Evolutionary conservation across 805 yeast genomes (phyloP).

Genomic region (Komagataella mondaviorum): DNA sequence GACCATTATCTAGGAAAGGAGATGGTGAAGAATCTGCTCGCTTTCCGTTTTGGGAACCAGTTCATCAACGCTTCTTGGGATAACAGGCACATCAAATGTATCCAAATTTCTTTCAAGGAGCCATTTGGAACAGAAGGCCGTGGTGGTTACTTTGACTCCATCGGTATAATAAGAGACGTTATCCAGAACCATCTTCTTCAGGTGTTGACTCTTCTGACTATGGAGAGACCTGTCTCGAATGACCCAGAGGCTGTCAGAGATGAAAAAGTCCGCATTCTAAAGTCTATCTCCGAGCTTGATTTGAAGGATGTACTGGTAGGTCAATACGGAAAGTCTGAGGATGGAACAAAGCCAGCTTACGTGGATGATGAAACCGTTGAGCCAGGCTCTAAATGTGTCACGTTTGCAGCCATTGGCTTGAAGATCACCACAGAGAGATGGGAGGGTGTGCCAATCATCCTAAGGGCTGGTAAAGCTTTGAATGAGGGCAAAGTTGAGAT

Average conservation of each 20-base stretch:
- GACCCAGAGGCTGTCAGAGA: conserved; percentile 91
- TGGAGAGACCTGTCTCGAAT: conserved; percentile 91
- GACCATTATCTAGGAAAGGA: conserved; percentile 98
- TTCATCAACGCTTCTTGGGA: conserved; percentile 86
- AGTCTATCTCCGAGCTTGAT: conserved; percentile 62
- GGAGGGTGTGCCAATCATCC: conserved; percentile 94
- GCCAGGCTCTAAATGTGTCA: conserved; percentile 72
- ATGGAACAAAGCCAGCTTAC: conserved; percentile 84
- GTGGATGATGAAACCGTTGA: conserved; percentile 85
- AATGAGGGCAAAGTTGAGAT: conserved; percentile 92
- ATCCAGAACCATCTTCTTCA: conserved; percentile 96
- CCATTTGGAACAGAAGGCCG: conserved; percentile 99
- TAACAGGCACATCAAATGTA: conserved; percentile 58
- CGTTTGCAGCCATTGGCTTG: conserved; percentile 78
- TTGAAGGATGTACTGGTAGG: conserved; percentile 63
- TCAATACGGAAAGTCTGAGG: conserved; percentile 75
- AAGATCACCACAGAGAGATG: conserved; percentile 86
- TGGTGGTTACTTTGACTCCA: conserved; percentile 93
- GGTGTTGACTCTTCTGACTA: conserved; percentile 79
- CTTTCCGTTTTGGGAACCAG: conserved; percentile 83
- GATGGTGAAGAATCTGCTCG: conserved; percentile 87
- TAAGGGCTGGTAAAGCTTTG: conserved; percentile 97
- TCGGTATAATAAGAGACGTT: conserved; percentile 94
- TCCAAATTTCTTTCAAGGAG: conserved; percentile 91
- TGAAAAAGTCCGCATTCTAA: conserved; percentile 87